Evolutionary conservation across 768 basidiomycete genomes (phyloP).

Genomic region (Chalciporus piperatus): DNA sequence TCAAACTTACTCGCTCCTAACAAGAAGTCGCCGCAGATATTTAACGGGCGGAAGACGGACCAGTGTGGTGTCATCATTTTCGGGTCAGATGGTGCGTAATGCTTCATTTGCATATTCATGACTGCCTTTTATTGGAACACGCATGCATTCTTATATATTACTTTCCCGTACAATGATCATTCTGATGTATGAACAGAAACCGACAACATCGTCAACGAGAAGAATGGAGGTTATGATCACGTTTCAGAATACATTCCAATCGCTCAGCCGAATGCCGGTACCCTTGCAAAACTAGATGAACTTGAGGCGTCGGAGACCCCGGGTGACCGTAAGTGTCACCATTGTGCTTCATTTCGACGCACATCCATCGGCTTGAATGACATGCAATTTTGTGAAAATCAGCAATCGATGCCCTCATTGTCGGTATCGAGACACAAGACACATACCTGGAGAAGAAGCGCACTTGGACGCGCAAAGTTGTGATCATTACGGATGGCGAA

Average conservation of each 20-base stretch:
- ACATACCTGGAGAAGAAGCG: constrained; percentile 65
- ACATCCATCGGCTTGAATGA: neutral
- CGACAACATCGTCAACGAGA: constrained; percentile 58
- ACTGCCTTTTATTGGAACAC: no score
- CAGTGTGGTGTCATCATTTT: constrained; percentile 88
- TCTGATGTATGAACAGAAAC: constrained; percentile 44
- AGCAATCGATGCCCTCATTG: constrained; percentile 88
- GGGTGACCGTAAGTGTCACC: constrained; percentile 60
- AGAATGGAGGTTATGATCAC: constrained; percentile 69
- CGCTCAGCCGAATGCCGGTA: constrained; percentile 59
- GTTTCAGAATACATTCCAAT: constrained; percentile 71
- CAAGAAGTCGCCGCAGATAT: constrained; percentile 59
- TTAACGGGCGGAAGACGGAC: constrained; percentile 88
- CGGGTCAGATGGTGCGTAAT: constrained; percentile 65
- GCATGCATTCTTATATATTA: neutral
- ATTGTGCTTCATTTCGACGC: neutral
- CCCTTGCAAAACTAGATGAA: constrained; percentile 62
- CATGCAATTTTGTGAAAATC: neutral
- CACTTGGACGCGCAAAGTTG: constrained; percentile 82
- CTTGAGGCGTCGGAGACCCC: constrained; percentile 52
- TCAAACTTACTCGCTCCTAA: neutral
- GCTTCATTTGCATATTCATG: neutral
- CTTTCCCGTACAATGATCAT: neutral
- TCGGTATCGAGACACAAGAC: constrained; percentile 78
- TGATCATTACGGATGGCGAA: constrained; percentile 85